These are phyloP conservation scores for Nannizziopsis arthrosporioides DNA, from an alignment of 2,329 filamentous ascomycete species.

Conservation along the genomic window DNA sequence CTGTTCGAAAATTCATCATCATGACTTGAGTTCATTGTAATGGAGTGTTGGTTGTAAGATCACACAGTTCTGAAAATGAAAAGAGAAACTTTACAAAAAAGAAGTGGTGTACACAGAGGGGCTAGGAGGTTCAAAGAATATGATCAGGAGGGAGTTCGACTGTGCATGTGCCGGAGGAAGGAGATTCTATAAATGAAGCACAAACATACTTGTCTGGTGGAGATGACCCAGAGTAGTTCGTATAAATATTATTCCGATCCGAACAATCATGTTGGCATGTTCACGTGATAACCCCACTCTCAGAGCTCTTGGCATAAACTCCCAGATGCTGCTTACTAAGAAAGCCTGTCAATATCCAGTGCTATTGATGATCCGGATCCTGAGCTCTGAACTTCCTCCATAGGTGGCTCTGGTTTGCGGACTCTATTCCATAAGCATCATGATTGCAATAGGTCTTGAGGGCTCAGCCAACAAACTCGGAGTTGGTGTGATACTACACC, in stretches of 20 bases:
- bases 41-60: not conserved
- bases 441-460: conserved; percentile 66
- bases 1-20: conserved; percentile 33
- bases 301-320: not conserved
- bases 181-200: too few species aligned
- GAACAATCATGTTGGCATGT: conserved; percentile 12
- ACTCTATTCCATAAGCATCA: conserved; percentile 20
- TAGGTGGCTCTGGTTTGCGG: not conserved
- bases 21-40: not conserved
- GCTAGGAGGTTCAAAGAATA: too few species aligned
- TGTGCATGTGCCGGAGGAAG: too few species aligned
- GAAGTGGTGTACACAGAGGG: too few species aligned
- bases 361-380: not conserved
- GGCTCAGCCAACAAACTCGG: conserved; percentile 97
- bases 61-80: too few species aligned
- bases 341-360: too few species aligned
- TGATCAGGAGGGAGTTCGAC: too few species aligned
- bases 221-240: not conserved
- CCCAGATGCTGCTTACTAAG: not conserved
- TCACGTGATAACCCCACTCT: conserved; percentile 5
- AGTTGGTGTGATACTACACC: conserved; percentile 79
- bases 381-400: not conserved
- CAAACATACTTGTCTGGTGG: too few species aligned
- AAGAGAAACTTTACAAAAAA: too few species aligned
- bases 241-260: conserved; percentile 1